Percentiles rank a stretch among this genome's conserved stretches.
These are phyloP conservation scores for Penicillium oxalicum DNA, from an alignment of 2,329 filamentous ascomycete species.

Conservation along the genomic window DNA sequence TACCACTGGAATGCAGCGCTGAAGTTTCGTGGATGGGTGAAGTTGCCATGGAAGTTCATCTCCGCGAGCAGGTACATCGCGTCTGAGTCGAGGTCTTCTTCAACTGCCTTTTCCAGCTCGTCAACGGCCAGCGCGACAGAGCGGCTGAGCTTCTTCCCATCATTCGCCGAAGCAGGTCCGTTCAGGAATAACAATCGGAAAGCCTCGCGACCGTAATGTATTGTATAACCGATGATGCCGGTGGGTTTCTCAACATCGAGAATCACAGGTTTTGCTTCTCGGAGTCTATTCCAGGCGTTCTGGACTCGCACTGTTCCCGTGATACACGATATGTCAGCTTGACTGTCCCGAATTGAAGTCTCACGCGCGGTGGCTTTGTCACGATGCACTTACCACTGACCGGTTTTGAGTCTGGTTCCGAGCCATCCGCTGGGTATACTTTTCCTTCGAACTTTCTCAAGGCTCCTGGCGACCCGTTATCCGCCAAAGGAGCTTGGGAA, in stretches of 20 bases:
- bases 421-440: conserved; percentile 19
- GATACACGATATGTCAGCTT: conserved; percentile 8
- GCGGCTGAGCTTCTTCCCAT: conserved; percentile 30
- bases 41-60: conserved; percentile 96
- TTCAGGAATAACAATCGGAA: conserved; percentile 63
- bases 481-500: conserved; percentile 17
- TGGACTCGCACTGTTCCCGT: conserved; percentile 27
- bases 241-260: conserved; percentile 44
- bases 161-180: conserved; percentile 46
- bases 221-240: conserved; percentile 51
- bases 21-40: conserved; percentile 77
- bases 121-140: conserved; percentile 53
- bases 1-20: conserved; percentile 75
- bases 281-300: conserved; percentile 27
- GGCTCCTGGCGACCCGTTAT: conserved; percentile 15
- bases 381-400: conserved; percentile 26
- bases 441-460: conserved; percentile 13
- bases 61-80: conserved; percentile 86
- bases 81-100: conserved; percentile 56
- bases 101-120: conserved; percentile 54
- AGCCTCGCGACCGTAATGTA: conserved; percentile 57
- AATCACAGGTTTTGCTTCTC: conserved; percentile 22
- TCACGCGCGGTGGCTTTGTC: conserved; percentile 5
- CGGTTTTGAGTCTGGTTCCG: conserved; percentile 14
- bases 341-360: background rate